Percentiles rank a stretch among this genome's conserved stretches.
phyloP scores from a whole-genome alignment of 306 rosid genomes.

The Vachellia collinsii region DNA sequence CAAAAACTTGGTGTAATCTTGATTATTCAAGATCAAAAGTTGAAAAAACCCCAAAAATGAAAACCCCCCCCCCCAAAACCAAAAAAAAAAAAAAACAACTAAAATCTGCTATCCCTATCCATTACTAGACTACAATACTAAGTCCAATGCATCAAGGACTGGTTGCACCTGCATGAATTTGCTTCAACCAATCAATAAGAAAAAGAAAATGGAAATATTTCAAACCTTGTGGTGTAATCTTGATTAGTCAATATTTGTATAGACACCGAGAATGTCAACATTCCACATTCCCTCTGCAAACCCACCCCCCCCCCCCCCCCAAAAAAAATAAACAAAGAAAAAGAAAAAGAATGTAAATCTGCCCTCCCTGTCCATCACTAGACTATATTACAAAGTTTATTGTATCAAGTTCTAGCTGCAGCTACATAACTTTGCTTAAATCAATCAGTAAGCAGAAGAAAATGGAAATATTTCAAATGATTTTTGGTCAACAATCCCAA shows the following conservation, averaged over 20 bases:
- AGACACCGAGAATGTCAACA: neutral
- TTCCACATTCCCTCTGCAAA: neutral
- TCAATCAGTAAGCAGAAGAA: constrained; percentile 40
- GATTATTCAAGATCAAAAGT: neutral
- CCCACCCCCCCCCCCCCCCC: neutral
- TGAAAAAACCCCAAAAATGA: neutral
- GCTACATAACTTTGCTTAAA: neutral
- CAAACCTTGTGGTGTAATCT: neutral
- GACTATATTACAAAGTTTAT: neutral
- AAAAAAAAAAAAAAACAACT: neutral
- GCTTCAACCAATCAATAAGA: constrained; percentile 14
- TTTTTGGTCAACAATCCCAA: constrained; percentile 1
- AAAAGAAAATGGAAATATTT: constrained; percentile 10
- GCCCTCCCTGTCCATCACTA: neutral
- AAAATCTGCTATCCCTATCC: neutral
- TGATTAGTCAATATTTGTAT: neutral
- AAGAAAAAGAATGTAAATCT: neutral
- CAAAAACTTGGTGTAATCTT: neutral
- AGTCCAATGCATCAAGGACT: constrained; percentile 25
- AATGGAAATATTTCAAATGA: neutral
- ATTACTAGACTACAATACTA: neutral
- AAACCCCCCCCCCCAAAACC: neutral
- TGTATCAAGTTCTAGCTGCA: neutral
- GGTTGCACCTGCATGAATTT: neutral
- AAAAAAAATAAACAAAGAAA: no score